These are phyloP conservation scores for Ascochyta rabiei DNA, from an alignment of 2,329 filamentous ascomycete species.

Conservation along the genomic window DNA sequence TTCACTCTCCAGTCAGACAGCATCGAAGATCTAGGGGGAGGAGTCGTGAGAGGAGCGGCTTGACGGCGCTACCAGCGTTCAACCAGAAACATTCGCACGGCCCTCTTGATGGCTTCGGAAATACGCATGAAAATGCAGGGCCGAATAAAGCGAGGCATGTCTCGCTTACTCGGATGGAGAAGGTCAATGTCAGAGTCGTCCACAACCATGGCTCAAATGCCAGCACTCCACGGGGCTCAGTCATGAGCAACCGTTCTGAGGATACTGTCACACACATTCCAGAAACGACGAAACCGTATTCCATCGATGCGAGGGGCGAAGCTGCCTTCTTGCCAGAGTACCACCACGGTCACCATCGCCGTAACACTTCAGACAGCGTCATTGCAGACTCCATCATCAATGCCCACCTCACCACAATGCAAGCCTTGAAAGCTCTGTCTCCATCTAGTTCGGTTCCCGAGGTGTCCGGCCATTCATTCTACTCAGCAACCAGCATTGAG, in stretches of 20 bases:
- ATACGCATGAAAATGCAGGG: constrained; percentile 2
- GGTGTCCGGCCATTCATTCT: constrained; percentile 15
- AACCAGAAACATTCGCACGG: constrained; percentile 11
- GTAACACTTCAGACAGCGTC: constrained; percentile 34
- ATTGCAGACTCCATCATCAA: constrained; percentile 38
- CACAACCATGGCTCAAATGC: constrained; percentile 26
- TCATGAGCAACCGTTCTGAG: constrained; percentile 20
- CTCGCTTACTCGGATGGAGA: constrained; percentile 31
- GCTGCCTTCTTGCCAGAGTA: neutral
- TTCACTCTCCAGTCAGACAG: neutral
- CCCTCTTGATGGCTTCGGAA: neutral
- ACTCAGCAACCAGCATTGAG: constrained; percentile 6
- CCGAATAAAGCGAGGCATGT: constrained; percentile 31
- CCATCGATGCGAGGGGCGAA: constrained; percentile 4
- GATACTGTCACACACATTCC: constrained; percentile 4
- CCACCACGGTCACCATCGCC: constrained; percentile 19
- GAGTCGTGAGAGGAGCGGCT: constrained; percentile 18
- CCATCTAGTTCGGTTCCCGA: constrained; percentile 20
- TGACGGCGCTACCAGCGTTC: constrained; percentile 25
- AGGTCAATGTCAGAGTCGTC: constrained; percentile 28
- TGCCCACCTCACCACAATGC: constrained; percentile 39
- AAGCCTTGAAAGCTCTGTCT: constrained; percentile 31
- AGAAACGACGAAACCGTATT: constrained; percentile 12
- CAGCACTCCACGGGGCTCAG: constrained; percentile 26
- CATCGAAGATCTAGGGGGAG: constrained; percentile 12